Conservation (phyloP, 2,329 filamentous ascomycete species). For the Hypomyces rosellus region DNA sequence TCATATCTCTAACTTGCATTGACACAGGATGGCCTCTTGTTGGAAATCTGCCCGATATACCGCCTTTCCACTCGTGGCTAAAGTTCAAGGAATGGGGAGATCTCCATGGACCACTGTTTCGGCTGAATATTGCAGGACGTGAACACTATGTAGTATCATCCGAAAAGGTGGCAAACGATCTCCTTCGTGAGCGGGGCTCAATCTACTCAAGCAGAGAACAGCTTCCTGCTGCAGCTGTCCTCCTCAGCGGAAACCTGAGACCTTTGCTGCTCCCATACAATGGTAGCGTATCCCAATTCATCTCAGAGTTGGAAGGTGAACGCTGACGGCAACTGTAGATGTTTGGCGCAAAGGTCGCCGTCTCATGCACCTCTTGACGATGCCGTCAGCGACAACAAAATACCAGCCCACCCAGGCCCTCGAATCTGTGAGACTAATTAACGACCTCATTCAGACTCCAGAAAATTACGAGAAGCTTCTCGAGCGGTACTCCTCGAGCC, state of each 20-base stretch:
- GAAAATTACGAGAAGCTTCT: not conserved
- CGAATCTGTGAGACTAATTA: not conserved
- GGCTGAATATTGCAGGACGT: constrained; percentile 33
- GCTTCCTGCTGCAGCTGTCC: constrained; percentile 22
- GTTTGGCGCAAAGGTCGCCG: constrained; percentile 1
- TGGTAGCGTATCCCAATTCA: too few species aligned
- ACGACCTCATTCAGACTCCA: not conserved
- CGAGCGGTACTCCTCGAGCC: not conserved
- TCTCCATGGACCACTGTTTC: constrained; percentile 37
- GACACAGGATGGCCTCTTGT: not conserved
- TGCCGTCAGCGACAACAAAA: not conserved
- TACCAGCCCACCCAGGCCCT: not conserved
- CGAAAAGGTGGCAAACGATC: constrained; percentile 41
- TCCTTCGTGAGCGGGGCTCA: constrained; percentile 43
- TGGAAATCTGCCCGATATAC: constrained; percentile 1
- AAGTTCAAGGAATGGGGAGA: constrained; percentile 45
- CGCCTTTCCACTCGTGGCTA: constrained; percentile 30
- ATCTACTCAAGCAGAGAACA: constrained; percentile 46
- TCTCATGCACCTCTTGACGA: not conserved
- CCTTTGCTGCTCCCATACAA: constrained; percentile 3
- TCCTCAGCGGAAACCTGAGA: constrained; percentile 1
- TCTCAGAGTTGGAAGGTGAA: too few species aligned
- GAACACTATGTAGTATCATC: constrained; percentile 41
- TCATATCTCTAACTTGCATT: too few species aligned
- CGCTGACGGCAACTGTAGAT: not conserved